phyloP scores from a whole-genome alignment of 2,329 filamentous ascomycete genomes.

The Achaetomium macrosporum region DNA sequence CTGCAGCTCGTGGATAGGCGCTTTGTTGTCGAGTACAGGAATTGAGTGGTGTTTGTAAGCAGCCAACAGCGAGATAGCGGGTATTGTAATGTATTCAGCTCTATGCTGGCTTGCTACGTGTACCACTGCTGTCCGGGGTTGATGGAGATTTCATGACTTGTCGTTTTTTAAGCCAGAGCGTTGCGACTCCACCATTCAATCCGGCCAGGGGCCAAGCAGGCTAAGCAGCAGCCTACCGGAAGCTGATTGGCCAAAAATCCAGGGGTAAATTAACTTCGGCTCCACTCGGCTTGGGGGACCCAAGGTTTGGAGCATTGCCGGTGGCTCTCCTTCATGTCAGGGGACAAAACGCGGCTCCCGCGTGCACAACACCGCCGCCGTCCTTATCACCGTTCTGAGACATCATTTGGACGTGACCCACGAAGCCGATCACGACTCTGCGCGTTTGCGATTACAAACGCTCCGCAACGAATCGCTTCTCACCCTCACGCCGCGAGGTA shows the following conservation, averaged over 20 bases:
- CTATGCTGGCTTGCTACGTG: too few species aligned
- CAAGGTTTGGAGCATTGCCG: conserved; percentile 16
- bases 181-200: not conserved
- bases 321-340: conserved; percentile 7
- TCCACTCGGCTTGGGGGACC: not conserved
- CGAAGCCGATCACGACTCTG: not conserved
- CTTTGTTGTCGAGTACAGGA: conserved; percentile 65
- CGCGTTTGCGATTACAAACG: not conserved
- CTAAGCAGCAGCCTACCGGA: not conserved
- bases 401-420: not conserved
- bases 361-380: conserved; percentile 6
- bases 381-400: conserved; percentile 6
- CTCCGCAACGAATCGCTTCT: too few species aligned
- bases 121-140: too few species aligned
- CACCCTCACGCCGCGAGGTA: too few species aligned
- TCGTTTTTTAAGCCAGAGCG: too few species aligned
- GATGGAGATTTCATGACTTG: too few species aligned
- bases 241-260: conserved; percentile 14
- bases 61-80: too few species aligned
- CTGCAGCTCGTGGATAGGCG: conserved; percentile 70
- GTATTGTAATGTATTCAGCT: too few species aligned
- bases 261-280: conserved; percentile 19
- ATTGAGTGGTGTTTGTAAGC: conserved; percentile 2
- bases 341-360: conserved; percentile 15
- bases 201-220: too few species aligned